Evolutionary conservation across 768 basidiomycete genomes (phyloP), one percentile per base, ranked within the genome.

Genomic region (Amanita rubescens): DNA sequence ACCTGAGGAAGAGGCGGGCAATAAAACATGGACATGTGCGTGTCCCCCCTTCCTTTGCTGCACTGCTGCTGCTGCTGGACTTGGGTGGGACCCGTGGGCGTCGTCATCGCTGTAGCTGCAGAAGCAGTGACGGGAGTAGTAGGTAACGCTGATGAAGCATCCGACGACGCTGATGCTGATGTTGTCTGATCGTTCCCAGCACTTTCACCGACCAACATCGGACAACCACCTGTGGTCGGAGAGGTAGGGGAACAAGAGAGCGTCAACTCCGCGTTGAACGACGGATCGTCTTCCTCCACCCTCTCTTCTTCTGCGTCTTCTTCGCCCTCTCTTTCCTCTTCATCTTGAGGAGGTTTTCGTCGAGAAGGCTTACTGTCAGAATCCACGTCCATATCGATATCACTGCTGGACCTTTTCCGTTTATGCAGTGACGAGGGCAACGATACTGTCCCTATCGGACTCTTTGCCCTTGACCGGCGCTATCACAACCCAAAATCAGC

Each of bases 221-320:
- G n/a, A n/a, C n/a, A n/a, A 19, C 19, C n/a, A 20, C 9, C 27
- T 24, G 12, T 22, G 41, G 55, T 51, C 10, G 51, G 48, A 1
- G 52, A 52, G 0, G 60, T 55, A 19, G 60, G 58, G 0, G 61
- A 65, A 25, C 64, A 65, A 5, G 67, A 69, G 30, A 42, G 34
- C n/a, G 52, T 53, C n/a, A 72, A 59, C 57, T 69, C 70, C 1
- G 67, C 63, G 20, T 71, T 71, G 54, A 71, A 73, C 14, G 67
- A 65, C 7, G 71, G 71, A 42, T 73, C 71, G 5, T 52, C 51
- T 43, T 52, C 51, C 15, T 50, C 49, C 7, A 5, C 34, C 3
- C 19, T 19, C 11, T 15, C 34, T 46, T 25, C 44, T 30, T 11
- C 30, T 30, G n/a, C 38, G n/a, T 7, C n/a, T n/a, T 39, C 19